These are phyloP conservation scores for Auxenochlorella pyrenoidosa DNA, from an alignment of 139 green algal genomes.

Conservation along the genomic window DNA sequence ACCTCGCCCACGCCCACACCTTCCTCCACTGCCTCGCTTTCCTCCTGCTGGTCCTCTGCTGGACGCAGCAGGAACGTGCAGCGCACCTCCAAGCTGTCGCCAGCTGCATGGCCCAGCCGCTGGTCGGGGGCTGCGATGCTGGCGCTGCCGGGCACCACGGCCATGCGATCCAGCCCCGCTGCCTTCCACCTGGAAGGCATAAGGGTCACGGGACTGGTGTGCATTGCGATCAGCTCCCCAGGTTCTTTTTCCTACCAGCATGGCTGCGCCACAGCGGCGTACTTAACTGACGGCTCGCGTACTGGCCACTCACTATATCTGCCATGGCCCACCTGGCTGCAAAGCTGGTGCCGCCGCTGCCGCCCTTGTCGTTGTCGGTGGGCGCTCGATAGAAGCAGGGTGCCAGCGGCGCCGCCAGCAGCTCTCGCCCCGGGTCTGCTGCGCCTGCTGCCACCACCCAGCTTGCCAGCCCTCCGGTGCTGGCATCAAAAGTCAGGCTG, in stretches of 20 bases:
- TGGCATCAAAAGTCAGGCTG: not conserved
- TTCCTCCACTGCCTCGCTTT: constrained; percentile 29
- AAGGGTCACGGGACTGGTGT: too few species aligned
- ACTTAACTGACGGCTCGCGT: not conserved
- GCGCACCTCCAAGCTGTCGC: not conserved
- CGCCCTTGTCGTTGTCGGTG: constrained; percentile 93
- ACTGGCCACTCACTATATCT: too few species aligned
- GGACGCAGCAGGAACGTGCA: constrained; percentile 28
- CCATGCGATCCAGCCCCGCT: constrained; percentile 64
- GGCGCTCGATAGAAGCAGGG: constrained; percentile 78
- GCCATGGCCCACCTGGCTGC: not conserved
- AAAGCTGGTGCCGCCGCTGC: constrained; percentile 74
- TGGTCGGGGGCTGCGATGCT: not conserved
- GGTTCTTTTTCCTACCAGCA: too few species aligned
- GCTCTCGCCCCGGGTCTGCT: not conserved
- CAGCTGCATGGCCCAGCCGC: not conserved
- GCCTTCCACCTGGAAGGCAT: constrained; percentile 57
- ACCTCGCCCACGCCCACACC: constrained; percentile 66
- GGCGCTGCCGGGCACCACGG: constrained; percentile 21
- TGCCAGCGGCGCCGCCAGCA: constrained; percentile 50
- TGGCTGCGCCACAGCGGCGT: not conserved
- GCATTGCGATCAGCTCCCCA: too few species aligned
- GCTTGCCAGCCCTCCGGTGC: not conserved
- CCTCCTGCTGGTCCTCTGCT: not conserved
- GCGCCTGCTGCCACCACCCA: not conserved